phyloP scores from a whole-genome alignment of 192 early-diverging fungal species.

The Rhizoclosmatium globosum region DNA sequence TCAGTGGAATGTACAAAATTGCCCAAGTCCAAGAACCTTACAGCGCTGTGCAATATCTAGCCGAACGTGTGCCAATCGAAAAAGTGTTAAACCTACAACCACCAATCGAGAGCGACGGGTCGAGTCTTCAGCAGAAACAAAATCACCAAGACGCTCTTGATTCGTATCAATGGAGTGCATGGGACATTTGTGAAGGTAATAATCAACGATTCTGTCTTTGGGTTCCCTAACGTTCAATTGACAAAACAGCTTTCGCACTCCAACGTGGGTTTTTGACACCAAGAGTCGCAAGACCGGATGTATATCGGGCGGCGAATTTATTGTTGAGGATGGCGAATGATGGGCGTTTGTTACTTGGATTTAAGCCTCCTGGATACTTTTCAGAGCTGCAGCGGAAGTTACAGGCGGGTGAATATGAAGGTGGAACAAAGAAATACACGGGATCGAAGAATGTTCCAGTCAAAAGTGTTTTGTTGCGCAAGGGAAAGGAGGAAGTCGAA shows the following conservation, averaged over 20 bases:
- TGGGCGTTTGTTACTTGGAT: conserved; percentile 84
- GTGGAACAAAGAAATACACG: too few relatives aligned
- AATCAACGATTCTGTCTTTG: conserved; percentile 3
- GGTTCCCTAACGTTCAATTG: conserved; percentile 20
- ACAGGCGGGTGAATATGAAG: too few relatives aligned
- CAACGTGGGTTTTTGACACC: conserved; percentile 84
- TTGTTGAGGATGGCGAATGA: conserved; percentile 86
- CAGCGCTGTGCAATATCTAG: conserved; percentile 80
- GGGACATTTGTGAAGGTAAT: conserved; percentile 84
- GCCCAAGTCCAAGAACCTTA: conserved; percentile 97
- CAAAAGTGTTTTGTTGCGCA: too few relatives aligned
- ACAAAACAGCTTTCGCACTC: conserved; percentile 72
- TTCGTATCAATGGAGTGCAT: conserved; percentile 79
- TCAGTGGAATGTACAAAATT: conserved; percentile 89
- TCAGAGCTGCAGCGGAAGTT: not conserved
- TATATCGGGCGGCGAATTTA: conserved; percentile 86
- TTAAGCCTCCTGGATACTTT: conserved; percentile 89
- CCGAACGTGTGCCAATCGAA: conserved; percentile 79
- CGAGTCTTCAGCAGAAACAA: too few relatives aligned
- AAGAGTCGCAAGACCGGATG: conserved; percentile 81
- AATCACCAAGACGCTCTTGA: not conserved
- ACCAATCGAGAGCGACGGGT: conserved; percentile 58
- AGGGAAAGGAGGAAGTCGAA: too few relatives aligned
- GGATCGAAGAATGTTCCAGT: too few relatives aligned
- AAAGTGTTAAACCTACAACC: conserved; percentile 70